A percentile compares a stretch with the other conserved stretches of the same genome.
These are phyloP conservation scores for Aspergillus panamensis DNA, from an alignment of 495 filamentous ascomycete genomes.

Conservation along the genomic window DNA sequence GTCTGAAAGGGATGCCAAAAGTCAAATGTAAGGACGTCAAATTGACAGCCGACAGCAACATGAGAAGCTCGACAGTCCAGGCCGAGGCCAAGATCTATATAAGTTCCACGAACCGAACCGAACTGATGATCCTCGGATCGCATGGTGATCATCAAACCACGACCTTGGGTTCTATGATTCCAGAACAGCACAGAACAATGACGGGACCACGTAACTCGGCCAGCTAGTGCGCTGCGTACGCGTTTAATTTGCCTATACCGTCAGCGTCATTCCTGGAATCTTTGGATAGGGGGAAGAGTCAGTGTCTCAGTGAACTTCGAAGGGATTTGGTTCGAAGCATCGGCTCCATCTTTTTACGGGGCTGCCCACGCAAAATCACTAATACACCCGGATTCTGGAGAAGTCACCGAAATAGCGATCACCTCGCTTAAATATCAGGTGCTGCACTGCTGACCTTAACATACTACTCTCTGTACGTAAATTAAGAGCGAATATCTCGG, in stretches of 20 bases:
- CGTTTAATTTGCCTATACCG: not conserved
- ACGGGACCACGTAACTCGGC: not conserved
- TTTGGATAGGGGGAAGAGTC: not conserved
- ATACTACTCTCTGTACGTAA: not conserved
- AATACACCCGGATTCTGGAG: not conserved
- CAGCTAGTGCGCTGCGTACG: not conserved
- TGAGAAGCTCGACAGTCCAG: not conserved
- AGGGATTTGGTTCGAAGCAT: not conserved
- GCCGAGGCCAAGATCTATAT: slow-evolving; percentile 14
- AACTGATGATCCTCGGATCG: slow-evolving; percentile 20
- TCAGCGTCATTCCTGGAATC: not conserved
- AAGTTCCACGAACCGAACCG: slow-evolving; percentile 11
- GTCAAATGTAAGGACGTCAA: not conserved
- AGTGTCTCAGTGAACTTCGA: not conserved
- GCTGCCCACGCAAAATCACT: not conserved
- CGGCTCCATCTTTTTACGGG: not conserved
- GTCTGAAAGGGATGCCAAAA: not conserved
- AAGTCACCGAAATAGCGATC: not conserved
- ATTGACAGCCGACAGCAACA: not conserved
- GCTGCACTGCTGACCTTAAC: slow-evolving; percentile 4
- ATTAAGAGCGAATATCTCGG: not conserved
- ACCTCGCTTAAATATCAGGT: not conserved
- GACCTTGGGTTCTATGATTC: slow-evolving; percentile 13
- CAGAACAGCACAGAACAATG: slow-evolving; percentile 10
- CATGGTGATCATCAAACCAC: slow-evolving; percentile 17